Evolutionary conservation across 2,329 filamentous ascomycete genomes (phyloP).

Genomic region (Diaporthe humulicola): DNA sequence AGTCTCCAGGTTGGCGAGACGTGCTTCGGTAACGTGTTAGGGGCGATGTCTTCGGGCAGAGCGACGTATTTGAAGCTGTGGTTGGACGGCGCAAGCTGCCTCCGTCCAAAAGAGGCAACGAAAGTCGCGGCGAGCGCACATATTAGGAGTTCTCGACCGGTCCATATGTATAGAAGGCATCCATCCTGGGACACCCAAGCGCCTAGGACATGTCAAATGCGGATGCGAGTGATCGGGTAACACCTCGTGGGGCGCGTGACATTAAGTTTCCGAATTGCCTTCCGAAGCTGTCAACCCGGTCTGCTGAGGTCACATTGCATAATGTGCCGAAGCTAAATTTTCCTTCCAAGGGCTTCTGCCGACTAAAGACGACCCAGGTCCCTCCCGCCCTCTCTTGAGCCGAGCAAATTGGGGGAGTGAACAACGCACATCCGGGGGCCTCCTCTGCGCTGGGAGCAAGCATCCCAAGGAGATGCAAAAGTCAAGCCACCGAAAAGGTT

Average conservation of each 20-base stretch:
- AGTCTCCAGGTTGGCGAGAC: background rate
- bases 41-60: background rate
- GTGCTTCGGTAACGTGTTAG: background rate
- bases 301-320: constrained; percentile 12
- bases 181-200: background rate
- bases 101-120: background rate
- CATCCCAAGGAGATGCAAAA: background rate
- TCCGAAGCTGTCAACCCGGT: constrained; percentile 15
- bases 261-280: background rate
- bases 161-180: background rate
- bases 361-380: background rate
- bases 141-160: background rate
- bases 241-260: background rate
- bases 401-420: background rate
- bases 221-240: background rate
- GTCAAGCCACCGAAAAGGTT: constrained; percentile 3
- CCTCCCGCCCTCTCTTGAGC: background rate
- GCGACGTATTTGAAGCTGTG: background rate
- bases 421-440: background rate
- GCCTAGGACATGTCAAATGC: background rate
- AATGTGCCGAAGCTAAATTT: background rate
- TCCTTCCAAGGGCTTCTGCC: background rate
- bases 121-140: background rate
- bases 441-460: background rate
- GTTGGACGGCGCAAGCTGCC: background rate